phyloP scores from a whole-genome alignment of 2,329 filamentous ascomycete species.

The Ophiostoma fasciatum region DNA sequence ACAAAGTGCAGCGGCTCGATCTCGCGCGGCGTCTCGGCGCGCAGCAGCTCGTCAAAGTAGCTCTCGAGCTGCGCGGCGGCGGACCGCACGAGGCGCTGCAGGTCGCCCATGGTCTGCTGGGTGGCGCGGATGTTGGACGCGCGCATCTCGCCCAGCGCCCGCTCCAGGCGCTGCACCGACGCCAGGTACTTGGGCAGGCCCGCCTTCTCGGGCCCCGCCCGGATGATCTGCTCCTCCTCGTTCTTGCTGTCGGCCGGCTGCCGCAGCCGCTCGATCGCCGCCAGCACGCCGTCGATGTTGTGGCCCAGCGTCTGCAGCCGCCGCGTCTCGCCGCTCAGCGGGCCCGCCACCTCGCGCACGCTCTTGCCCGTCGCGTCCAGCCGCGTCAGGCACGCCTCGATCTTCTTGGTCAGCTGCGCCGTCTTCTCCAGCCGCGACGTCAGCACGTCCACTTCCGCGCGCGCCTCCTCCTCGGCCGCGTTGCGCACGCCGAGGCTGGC shows the following conservation, averaged over 20 bases:
- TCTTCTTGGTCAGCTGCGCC: constrained; percentile 85
- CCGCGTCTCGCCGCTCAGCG: constrained; percentile 84
- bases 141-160: constrained; percentile 71
- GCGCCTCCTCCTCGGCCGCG: constrained; percentile 49
- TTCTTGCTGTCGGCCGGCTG: constrained; percentile 88
- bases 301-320: constrained; percentile 73
- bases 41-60: constrained; percentile 64
- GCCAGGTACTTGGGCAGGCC: constrained; percentile 75
- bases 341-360: constrained; percentile 81
- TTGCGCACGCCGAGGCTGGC: constrained; percentile 22
- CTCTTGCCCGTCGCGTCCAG: constrained; percentile 81
- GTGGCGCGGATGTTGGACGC: constrained; percentile 86
- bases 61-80: constrained; percentile 75
- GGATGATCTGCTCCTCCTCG: constrained; percentile 81
- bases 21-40: constrained; percentile 58
- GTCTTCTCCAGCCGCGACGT: constrained; percentile 78
- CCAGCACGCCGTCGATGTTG: constrained; percentile 77
- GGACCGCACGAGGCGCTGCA: constrained; percentile 60
- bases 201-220: constrained; percentile 68
- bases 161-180: constrained; percentile 77
- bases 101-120: constrained; percentile 71
- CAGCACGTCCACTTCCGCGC: constrained; percentile 55
- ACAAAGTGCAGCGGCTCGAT: constrained; percentile 87
- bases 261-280: constrained; percentile 75
- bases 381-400: constrained; percentile 70